phyloP scores from a whole-genome alignment of 1,284 basidiomycete genomes.

The Tilletia walkeri region DNA sequence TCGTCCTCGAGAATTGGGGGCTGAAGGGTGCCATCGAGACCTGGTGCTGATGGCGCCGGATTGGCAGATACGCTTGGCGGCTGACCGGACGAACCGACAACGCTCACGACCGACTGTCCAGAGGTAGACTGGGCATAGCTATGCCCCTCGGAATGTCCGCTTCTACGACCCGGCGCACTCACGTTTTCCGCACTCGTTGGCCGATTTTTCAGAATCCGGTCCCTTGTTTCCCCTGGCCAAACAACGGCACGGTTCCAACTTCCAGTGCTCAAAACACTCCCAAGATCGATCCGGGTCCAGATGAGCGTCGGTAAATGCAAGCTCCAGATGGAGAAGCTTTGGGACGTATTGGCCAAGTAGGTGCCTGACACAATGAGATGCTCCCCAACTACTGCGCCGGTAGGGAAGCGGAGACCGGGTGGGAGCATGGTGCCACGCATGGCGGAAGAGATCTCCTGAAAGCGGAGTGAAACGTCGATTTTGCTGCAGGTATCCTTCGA shows the following conservation, averaged over 20 bases:
- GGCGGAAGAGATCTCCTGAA: conserved; percentile 23
- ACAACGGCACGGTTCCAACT: conserved; percentile 48
- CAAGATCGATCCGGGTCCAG: conserved; percentile 47
- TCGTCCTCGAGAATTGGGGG: not conserved
- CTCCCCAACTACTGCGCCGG: conserved; percentile 40
- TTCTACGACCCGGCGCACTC: not conserved
- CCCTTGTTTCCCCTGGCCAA: conserved; percentile 27
- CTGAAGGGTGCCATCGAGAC: not conserved
- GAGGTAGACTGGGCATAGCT: not conserved
- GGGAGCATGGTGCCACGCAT: conserved; percentile 46
- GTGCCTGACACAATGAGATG: conserved; percentile 50
- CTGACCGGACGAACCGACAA: not conserved
- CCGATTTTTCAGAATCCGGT: not conserved
- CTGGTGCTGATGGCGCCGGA: not conserved
- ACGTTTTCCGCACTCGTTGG: not conserved
- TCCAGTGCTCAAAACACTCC: conserved; percentile 38
- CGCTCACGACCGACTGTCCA: not conserved
- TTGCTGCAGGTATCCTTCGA: not conserved
- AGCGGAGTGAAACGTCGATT: conserved; percentile 3
- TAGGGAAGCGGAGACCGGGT: conserved; percentile 50
- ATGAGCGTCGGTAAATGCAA: conserved; percentile 45
- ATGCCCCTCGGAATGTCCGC: no score
- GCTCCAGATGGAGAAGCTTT: conserved; percentile 50
- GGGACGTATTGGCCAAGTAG: conserved; percentile 50
- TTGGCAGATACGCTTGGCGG: not conserved